Base-by-base conservation (phyloP, 2,329 filamentous ascomycete species). In the Teratosphaeria gauchensis region DNA sequence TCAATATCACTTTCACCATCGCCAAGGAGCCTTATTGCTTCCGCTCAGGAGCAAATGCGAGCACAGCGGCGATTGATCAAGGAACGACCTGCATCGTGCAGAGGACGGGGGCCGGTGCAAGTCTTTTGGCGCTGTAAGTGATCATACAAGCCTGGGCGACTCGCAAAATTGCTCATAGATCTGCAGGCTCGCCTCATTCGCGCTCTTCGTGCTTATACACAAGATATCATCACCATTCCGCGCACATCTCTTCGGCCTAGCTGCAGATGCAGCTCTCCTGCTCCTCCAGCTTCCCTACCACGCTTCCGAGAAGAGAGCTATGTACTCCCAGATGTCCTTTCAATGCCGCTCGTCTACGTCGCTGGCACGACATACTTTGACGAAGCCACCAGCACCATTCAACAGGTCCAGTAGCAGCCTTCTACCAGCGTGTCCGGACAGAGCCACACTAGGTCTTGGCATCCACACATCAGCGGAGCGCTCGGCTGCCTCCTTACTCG, bases 291-390 rank as follows among this genome's bases (percentile, higher is more conserved):
- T 68, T 1, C 62, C 65, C 9, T 64, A 69, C 48, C 64, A 62
- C 28, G 57, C 56, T 1, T 59, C 61, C 21, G 30, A 54, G 12
- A 54, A 61, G 8, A 59, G 56, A 9, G 48, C 62, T 1, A 62
- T 62, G 54, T 62, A 56, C 57, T 69, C 66, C 9, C 64, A 69
- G n/a, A 66, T 68, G 64, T 69, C 68, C 3, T 69, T 69, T 62
- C 67, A 69, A 57, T 69, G 68, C 61, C 63, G 67, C 32, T 68
- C 68, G 9, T 66, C 68, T 1, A 61, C 61, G 2, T 66, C 67
- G 0, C 61, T 69, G 1, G 63, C 65, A 2, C 61, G 62, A 4
- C 56, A 60, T 31, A 65, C 62, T 3, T 55, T 63, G 11, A 38
- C 42, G 1, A 48, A 8, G n/a, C 42, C 42, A 11, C 42, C 58